These are phyloP conservation scores for Cercospora beticola DNA, from an alignment of 2,329 filamentous ascomycete species.

Conservation along the genomic window DNA sequence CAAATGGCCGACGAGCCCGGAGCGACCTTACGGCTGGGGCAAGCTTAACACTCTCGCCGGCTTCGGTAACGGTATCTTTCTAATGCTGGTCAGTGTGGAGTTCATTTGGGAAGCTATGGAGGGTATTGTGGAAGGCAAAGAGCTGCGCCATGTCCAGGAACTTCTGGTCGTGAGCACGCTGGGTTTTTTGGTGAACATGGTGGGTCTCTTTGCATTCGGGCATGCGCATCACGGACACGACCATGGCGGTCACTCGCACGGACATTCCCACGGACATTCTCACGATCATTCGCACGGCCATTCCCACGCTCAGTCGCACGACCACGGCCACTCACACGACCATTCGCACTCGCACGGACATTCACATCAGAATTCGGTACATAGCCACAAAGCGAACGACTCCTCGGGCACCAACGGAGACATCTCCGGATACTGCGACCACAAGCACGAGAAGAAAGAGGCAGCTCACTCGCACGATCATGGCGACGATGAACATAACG, in stretches of 20 bases:
- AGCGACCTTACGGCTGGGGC: constrained; percentile 92
- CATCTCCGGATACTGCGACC: constrained; percentile 18
- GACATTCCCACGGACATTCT: constrained; percentile 40
- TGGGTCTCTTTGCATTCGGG: constrained; percentile 83
- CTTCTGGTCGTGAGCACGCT: constrained; percentile 84
- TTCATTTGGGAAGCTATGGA: constrained; percentile 95
- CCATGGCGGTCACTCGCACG: constrained; percentile 38
- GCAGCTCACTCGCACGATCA: constrained; percentile 20
- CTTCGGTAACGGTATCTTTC: constrained; percentile 92
- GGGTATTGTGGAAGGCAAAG: constrained; percentile 75
- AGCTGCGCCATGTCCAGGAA: constrained; percentile 81
- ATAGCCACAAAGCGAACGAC: constrained; percentile 16
- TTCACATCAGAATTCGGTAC: constrained; percentile 9
- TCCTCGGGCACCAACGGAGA: constrained; percentile 18
- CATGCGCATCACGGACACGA: constrained; percentile 52
- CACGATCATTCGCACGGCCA: constrained; percentile 38
- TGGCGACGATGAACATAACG: constrained; percentile 62
- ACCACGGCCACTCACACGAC: constrained; percentile 31
- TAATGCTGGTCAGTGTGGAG: constrained; percentile 93
- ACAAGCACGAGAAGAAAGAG: constrained; percentile 15
- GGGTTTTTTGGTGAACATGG: constrained; percentile 84
- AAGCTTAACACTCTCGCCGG: constrained; percentile 96
- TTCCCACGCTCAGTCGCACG: constrained; percentile 32
- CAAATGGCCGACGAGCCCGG: constrained; percentile 88
- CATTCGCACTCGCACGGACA: constrained; percentile 49